Evolutionary conservation across 2,329 filamentous ascomycete species (phyloP).

Genomic region (Paraconiothyrium sp.): DNA sequence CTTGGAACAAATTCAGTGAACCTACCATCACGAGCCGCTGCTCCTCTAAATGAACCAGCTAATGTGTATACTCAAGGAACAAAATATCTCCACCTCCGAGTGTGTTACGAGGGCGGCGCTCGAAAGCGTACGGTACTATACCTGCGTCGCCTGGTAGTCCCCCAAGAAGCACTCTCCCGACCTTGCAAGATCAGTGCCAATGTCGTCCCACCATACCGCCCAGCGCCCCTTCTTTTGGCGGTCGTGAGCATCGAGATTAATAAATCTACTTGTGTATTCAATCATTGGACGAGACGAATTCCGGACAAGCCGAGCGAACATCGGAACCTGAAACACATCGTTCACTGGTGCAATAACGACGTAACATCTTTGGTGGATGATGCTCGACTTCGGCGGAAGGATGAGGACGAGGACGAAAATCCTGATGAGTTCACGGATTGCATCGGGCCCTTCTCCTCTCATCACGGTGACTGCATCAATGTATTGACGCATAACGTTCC

Average conservation of each 20-base stretch:
- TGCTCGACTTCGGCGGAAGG: not conserved
- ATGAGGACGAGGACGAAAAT: not conserved
- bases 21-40: too few species aligned
- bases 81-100: too few species aligned
- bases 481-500: not conserved
- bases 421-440: too few species aligned
- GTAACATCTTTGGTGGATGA: not conserved
- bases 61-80: too few species aligned
- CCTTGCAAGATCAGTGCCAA: not conserved
- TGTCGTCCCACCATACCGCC: not conserved
- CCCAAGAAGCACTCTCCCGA: not conserved
- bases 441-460: not conserved
- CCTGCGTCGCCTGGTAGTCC: not conserved
- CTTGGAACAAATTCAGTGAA: too few species aligned
- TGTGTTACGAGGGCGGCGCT: too few species aligned
- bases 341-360: not conserved
- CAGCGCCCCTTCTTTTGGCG: not conserved
- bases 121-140: too few species aligned
- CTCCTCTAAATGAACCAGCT: too few species aligned
- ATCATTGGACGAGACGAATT: not conserved
- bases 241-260: constrained; percentile 3
- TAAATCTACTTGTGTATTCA: not conserved
- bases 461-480: not conserved
- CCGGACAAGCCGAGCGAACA: not conserved
- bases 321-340: not conserved